A percentile compares a stretch with the other conserved stretches of the same genome.
phyloP scores from a whole-genome alignment of 495 filamentous ascomycete genomes.

The Hyaloscypha hepaticicola region DNA sequence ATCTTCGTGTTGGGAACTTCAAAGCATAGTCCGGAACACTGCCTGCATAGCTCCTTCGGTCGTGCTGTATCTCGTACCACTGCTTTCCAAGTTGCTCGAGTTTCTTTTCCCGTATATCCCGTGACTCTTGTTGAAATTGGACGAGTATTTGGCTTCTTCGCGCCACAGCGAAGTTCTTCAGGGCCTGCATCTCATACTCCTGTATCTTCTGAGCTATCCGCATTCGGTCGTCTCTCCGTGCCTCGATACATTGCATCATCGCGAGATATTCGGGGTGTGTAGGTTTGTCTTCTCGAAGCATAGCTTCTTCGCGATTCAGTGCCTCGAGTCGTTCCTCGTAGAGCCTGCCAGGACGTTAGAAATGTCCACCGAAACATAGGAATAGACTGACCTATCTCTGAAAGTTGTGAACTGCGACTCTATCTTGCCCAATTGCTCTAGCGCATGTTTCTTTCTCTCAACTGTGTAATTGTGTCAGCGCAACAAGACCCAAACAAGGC shows the following conservation, averaged over 20 bases:
- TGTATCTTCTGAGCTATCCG: slow-evolving; percentile 68
- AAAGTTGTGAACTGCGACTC: slow-evolving; percentile 84
- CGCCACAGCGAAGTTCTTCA: slow-evolving; percentile 71
- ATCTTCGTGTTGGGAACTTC: slow-evolving; percentile 66
- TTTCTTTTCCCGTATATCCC: slow-evolving; percentile 77
- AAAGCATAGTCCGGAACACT: slow-evolving; percentile 77
- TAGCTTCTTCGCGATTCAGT: slow-evolving; percentile 77
- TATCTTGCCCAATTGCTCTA: slow-evolving; percentile 73
- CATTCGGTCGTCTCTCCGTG: slow-evolving; percentile 75
- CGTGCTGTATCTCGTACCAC: slow-evolving; percentile 89
- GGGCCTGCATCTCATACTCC: slow-evolving; percentile 67
- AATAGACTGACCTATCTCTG: slow-evolving; percentile 70
- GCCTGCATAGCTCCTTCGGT: slow-evolving; percentile 78
- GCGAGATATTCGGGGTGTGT: slow-evolving; percentile 87
- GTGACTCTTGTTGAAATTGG: slow-evolving; percentile 80
- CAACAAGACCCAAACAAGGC: neutral
- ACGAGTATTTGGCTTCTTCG: slow-evolving; percentile 79
- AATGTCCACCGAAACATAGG: neutral
- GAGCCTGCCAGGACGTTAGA: slow-evolving; percentile 52
- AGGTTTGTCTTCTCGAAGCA: slow-evolving; percentile 70
- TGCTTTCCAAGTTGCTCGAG: slow-evolving; percentile 77
- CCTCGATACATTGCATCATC: slow-evolving; percentile 80
- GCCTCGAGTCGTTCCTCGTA: slow-evolving; percentile 83
- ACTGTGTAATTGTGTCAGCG: slow-evolving; percentile 56
- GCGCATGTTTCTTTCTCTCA: slow-evolving; percentile 73